Base-by-base conservation (phyloP, 306 rosid species). In the cucumber (Cucumis sativus) region DNA sequence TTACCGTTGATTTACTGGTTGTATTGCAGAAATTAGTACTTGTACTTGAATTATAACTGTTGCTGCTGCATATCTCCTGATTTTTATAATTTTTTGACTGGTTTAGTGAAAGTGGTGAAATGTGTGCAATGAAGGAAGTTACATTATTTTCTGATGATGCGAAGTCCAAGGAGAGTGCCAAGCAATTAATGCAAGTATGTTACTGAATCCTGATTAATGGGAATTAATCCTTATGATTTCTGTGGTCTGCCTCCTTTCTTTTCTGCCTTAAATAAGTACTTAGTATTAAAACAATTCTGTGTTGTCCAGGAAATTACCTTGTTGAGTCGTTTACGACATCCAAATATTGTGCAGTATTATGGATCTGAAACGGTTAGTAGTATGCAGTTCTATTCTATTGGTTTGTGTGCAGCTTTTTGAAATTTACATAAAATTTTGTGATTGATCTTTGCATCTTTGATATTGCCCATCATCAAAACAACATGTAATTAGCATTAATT, bases 101-200 rank as follows among this genome's bases (percentile, higher is more conserved):
- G 49, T 43, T 28, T 74, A 96, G 99, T 76, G 98, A 92, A 82
- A 92, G 88, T 64, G 99, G 99, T 54, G 99, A 92, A 84, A 91
- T 96, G 97, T 96, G 99, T 84, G 99, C 99, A 85, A 88, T 96
- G 97, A 96, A 96, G 90, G 99, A 96, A 87, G 99, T 96, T 41
- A 96, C 98, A 43, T 79, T 96, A 85, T 92, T 96, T 91, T 87
- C 99, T 41, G 99, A 92, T 77, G 99, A 96, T 85, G 96, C 97
- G 69, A 96, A 96, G 88, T 96, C 97, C 7, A 88, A 82, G 89
- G 98, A 96, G 91, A 88, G 98, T 82, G 92, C 98, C 11, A 92
- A 91, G 88, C 99, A 96, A 84, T 87, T 96, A 82, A 91, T 75
- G 88, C 98, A 96, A 97, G 99, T 92, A 83, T 28, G 63, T 64